Conservation (phyloP, 202 grass and related monocot genomes). For the Carex arenaria region DNA sequence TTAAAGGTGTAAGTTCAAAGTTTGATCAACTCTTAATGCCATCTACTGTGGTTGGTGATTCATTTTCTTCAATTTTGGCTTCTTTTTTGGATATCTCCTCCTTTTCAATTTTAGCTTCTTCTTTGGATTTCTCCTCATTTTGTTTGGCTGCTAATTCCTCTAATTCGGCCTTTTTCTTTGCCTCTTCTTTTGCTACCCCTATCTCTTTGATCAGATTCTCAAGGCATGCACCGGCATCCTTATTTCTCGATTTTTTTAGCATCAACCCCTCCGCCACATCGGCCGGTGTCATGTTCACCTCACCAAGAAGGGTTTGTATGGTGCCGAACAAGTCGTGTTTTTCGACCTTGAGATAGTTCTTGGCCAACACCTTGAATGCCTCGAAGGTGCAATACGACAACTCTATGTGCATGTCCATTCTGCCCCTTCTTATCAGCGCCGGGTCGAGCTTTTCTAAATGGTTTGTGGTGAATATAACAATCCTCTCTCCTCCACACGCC, state of each 20-base stretch:
- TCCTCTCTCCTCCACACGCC: constrained; percentile 32
- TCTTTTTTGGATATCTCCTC: not conserved
- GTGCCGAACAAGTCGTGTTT: constrained; percentile 15
- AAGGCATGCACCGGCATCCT: constrained; percentile 13
- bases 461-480: constrained; percentile 53
- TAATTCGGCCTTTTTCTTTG: not conserved
- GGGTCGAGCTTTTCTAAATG: constrained; percentile 36
- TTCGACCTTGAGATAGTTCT: constrained; percentile 27
- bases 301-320: not conserved
- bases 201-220: constrained; percentile 16
- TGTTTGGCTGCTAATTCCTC: not conserved
- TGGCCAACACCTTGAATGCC: constrained; percentile 33
- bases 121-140: not conserved
- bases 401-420: constrained; percentile 65
- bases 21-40: no score
- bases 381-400: constrained; percentile 44
- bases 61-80: not conserved
- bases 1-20: no score
- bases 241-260: constrained; percentile 11
- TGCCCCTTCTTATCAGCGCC: constrained; percentile 42
- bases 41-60: no score
- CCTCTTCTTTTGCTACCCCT: not conserved
- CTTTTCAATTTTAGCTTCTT: not conserved
- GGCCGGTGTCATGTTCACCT: constrained; percentile 24
- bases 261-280: constrained; percentile 41